Percentiles rank a stretch among this genome's conserved stretches.
These are phyloP conservation scores for Moniliophthora roreri DNA, from an alignment of 1,284 basidiomycete species.

Conservation along the genomic window DNA sequence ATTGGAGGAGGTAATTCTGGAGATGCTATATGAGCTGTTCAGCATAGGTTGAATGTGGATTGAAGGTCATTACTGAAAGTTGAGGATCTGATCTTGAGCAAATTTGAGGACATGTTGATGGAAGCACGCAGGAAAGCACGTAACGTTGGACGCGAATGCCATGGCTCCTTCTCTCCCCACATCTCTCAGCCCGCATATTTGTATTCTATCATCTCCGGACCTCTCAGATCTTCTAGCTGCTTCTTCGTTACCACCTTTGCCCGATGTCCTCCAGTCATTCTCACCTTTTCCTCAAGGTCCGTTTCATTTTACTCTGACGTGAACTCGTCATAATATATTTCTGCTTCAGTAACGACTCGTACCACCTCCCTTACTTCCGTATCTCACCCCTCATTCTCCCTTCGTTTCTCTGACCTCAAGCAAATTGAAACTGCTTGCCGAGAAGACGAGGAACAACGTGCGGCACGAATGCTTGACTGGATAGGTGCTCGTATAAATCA, in stretches of 20 bases:
- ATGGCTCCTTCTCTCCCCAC: constrained; percentile 57
- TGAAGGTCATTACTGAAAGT: background rate
- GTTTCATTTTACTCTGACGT: constrained; percentile 11
- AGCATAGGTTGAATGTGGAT: background rate
- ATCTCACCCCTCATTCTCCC: constrained; percentile 65
- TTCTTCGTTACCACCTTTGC: constrained; percentile 62
- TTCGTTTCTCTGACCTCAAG: constrained; percentile 72
- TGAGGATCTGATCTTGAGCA: background rate
- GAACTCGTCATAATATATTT: background rate
- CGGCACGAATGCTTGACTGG: constrained; percentile 78
- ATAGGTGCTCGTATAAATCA: constrained; percentile 66
- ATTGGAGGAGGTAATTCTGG: background rate
- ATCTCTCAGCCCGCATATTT: constrained; percentile 78
- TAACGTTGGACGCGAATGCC: background rate
- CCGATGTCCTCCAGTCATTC: constrained; percentile 76
- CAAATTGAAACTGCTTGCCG: constrained; percentile 69
- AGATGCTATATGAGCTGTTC: too few species aligned
- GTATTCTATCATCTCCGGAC: constrained; percentile 68
- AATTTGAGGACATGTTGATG: background rate
- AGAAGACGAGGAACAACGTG: constrained; percentile 76
- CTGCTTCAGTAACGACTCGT: constrained; percentile 63
- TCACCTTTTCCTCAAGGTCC: constrained; percentile 79
- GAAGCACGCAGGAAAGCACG: background rate
- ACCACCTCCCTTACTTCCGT: constrained; percentile 70
- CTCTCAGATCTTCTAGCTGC: constrained; percentile 56